A percentile compares a stretch with the other conserved stretches of the same genome.
phyloP scores from a whole-genome alignment of 768 basidiomycete species.

The Podaxis mareebaensis region DNA sequence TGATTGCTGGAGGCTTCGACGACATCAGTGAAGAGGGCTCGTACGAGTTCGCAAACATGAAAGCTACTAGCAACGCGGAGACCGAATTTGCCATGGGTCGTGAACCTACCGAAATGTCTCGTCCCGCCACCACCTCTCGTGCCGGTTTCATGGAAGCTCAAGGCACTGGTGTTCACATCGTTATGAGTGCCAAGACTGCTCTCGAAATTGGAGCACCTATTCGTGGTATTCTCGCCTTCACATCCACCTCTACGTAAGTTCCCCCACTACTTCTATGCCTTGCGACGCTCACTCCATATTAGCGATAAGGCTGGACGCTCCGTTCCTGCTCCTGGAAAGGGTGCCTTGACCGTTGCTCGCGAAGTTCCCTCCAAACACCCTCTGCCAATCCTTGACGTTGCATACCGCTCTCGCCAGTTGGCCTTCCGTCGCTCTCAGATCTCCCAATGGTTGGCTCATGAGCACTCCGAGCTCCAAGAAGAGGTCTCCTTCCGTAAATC shows the following conservation, averaged over 20 bases:
- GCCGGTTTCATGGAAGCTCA: slow-evolving; percentile 97
- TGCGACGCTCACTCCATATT: not conserved
- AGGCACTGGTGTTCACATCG: slow-evolving; percentile 93
- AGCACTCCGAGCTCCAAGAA: slow-evolving; percentile 79
- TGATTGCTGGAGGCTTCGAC: slow-evolving; percentile 99
- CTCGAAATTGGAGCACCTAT: slow-evolving; percentile 93
- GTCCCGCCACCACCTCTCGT: slow-evolving; percentile 94
- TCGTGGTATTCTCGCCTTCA: slow-evolving; percentile 92
- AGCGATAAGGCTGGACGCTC: slow-evolving; percentile 99
- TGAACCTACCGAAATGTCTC: slow-evolving; percentile 98
- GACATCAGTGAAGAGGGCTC: slow-evolving; percentile 98
- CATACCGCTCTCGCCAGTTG: slow-evolving; percentile 92
- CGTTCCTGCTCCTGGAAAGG: slow-evolving; percentile 94
- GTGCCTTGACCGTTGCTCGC: slow-evolving; percentile 86
- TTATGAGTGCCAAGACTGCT: slow-evolving; percentile 97
- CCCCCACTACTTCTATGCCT: not conserved
- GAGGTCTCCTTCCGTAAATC: slow-evolving; percentile 68
- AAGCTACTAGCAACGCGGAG: slow-evolving; percentile 96
- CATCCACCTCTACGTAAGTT: slow-evolving; percentile 91
- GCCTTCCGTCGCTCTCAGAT: slow-evolving; percentile 95
- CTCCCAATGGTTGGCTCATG: slow-evolving; percentile 90
- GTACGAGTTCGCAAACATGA: slow-evolving; percentile 99
- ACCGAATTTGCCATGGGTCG: slow-evolving; percentile 99
- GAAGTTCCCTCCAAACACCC: slow-evolving; percentile 81
- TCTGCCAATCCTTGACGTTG: slow-evolving; percentile 76